A percentile compares a stretch with the other conserved stretches of the same genome.
These are phyloP conservation scores for Orbilia blumenaviensis DNA, from an alignment of 2,329 filamentous ascomycete genomes.

Conservation along the genomic window DNA sequence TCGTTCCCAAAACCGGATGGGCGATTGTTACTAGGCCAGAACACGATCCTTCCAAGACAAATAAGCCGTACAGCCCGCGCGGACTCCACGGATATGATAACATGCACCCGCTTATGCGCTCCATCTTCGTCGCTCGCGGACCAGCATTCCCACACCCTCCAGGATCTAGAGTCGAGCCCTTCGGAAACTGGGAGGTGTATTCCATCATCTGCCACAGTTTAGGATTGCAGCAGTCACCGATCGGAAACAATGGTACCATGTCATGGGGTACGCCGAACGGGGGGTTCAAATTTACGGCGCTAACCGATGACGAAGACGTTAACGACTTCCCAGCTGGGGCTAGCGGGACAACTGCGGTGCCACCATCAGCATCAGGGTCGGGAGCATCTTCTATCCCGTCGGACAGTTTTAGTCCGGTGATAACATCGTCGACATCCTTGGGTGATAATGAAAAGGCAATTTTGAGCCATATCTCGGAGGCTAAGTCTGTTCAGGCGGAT, in stretches of 20 bases:
- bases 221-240: conserved; percentile 69
- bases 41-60: conserved; percentile 75
- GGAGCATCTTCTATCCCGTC: no score
- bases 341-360: conserved; percentile 22
- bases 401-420: conserved; percentile 32
- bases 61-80: conserved; percentile 73
- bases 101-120: conserved; percentile 92
- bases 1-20: conserved; percentile 91
- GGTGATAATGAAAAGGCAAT: conserved; percentile 42
- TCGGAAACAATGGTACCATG: conserved; percentile 87
- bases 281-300: conserved; percentile 35
- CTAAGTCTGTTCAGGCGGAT: conserved; percentile 46
- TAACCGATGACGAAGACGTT: conserved; percentile 21
- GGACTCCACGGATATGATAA: conserved; percentile 96
- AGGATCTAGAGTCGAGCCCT: conserved; percentile 79
- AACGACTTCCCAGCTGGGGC: conserved; percentile 35
- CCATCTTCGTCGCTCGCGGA: conserved; percentile 90
- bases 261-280: conserved; percentile 41
- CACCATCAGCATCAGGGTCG: no score
- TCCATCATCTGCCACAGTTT: conserved; percentile 92
- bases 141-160: conserved; percentile 88
- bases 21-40: conserved; percentile 83
- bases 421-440: conserved; percentile 39
- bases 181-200: conserved; percentile 88
- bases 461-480: conserved; percentile 49